Conservation (phyloP, 2,329 filamentous ascomycete species). For the Amesomyces nigricolor region DNA sequence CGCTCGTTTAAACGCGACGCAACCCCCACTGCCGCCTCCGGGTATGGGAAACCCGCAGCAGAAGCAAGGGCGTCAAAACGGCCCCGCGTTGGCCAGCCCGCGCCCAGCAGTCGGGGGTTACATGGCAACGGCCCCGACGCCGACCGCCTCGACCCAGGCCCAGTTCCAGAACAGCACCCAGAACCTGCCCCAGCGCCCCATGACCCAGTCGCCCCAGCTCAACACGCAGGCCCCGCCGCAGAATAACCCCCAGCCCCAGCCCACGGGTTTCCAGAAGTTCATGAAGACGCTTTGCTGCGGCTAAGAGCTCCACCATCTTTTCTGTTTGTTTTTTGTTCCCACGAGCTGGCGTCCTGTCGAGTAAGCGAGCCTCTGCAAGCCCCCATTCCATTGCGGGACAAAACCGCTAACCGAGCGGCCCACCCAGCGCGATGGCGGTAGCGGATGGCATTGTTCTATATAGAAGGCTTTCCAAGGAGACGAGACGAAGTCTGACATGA, state of each 20-base stretch:
- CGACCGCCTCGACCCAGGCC: conserved; percentile 85
- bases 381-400: too few species aligned
- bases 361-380: conserved; percentile 6
- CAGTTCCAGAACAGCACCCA: conserved; percentile 95
- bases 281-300: conserved; percentile 91
- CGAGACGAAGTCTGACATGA: conserved; percentile 21
- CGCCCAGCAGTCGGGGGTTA: conserved; percentile 58
- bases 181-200: conserved; percentile 66
- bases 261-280: conserved; percentile 82
- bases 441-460: conserved; percentile 20
- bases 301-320: conserved; percentile 34
- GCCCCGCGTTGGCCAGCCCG: conserved; percentile 65
- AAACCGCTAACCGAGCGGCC: background rate
- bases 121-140: conserved; percentile 67
- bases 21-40: conserved; percentile 74
- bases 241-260: conserved; percentile 57
- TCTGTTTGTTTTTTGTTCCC: conserved; percentile 4
- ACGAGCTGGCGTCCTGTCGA: conserved; percentile 13
- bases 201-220: conserved; percentile 45
- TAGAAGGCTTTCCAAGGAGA: conserved; percentile 21
- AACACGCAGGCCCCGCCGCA: conserved; percentile 41
- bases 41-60: conserved; percentile 52
- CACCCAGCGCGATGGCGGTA: conserved; percentile 2
- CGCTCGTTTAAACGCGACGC: conserved; percentile 89
- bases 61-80: conserved; percentile 71